Base-by-base conservation (phyloP, 1,139 yeast genomes). In the Suhomyces atakaporum region DNA sequence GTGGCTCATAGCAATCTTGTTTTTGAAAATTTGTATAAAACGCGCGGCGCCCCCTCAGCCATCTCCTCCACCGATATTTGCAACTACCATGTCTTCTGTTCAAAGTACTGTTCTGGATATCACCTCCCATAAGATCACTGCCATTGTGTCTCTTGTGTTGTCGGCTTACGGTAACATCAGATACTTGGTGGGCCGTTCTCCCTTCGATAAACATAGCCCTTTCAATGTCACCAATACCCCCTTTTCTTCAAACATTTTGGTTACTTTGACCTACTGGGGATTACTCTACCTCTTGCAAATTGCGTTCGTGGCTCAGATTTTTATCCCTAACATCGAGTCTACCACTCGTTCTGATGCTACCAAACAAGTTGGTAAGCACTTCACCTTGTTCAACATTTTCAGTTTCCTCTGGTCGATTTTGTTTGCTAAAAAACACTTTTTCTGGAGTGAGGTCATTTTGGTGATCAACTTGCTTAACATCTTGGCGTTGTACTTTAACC, bases 371-470 rank as follows among this genome's bases (percentile, higher is more conserved):
- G 83, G 83, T 23, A 70, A 76, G 62, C 86, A 81, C 61, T 80
- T 82, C 55, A 72, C 78, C 18, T 47, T 73, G 22, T 84, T 81
- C 65, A 84, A 84, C 58, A 43, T 79, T 27, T 54, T 77, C 33
- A 75, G 75, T 32, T 79, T 80, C 47, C 49, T 73, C 33, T 85
- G 95, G 95, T 58, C 75, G 2, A 56, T 72, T 45, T 66, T 79
- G 45, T 82, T 82, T 52, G 78, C 79, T 38, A 66, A 69, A 32
- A 76, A 79, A 56, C 77, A 73, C 62, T 73, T 71, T 53, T 54
- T 81, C 39, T 53, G 72, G 44, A 63, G 84, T 38, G 89, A 81
- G 60, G 39, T 83, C 12, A 56, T 82, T n/a, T 62, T 81, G 35
- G 43, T 65, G 77, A 40, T 71, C 54, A 84, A 81, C 56, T 70